Percentiles rank a stretch among this genome's conserved stretches.
phyloP scores from a whole-genome alignment of 176 grass and related monocot genomes.

The Carex cristatella region DNA sequence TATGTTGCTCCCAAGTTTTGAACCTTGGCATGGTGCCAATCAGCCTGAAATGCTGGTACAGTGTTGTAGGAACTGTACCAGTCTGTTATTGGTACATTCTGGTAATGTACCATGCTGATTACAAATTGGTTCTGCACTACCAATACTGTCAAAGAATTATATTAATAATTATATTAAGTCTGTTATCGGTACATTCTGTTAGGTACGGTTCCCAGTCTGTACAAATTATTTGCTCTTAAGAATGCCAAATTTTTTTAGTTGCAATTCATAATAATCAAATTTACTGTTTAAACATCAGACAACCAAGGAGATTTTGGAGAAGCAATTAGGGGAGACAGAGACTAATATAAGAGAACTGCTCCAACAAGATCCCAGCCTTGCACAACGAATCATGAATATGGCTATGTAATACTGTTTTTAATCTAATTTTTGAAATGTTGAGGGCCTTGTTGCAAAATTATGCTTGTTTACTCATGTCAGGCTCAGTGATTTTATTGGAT shows the following conservation, averaged over 20 bases:
- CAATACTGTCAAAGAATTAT: not conserved
- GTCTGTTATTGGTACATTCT: not conserved
- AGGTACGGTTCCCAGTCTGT: not conserved
- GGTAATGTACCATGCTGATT: not conserved
- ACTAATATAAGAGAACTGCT: conserved; percentile 83
- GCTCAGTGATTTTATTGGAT: not conserved
- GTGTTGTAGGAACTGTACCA: not conserved
- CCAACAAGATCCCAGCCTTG: conserved; percentile 76
- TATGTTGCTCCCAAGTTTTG: not conserved
- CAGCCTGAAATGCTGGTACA: not conserved
- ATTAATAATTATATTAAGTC: too few species aligned
- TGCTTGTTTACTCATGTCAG: not conserved
- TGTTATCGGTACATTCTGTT: not conserved
- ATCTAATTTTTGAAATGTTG: not conserved
- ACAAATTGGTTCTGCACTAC: not conserved
- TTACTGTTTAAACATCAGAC: conserved; percentile 32
- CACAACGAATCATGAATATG: conserved; percentile 84
- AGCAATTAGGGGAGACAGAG: conserved; percentile 73
- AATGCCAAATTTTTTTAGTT: not conserved
- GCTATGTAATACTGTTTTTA: conserved; percentile 39
- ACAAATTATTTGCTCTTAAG: not conserved
- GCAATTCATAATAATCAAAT: not conserved
- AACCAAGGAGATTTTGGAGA: conserved; percentile 89
- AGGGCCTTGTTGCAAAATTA: not conserved
- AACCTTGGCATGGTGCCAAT: too few species aligned